Conservation (phyloP, 2,329 filamentous ascomycete genomes). For the Pseudogymnoascus sp. region DNA sequence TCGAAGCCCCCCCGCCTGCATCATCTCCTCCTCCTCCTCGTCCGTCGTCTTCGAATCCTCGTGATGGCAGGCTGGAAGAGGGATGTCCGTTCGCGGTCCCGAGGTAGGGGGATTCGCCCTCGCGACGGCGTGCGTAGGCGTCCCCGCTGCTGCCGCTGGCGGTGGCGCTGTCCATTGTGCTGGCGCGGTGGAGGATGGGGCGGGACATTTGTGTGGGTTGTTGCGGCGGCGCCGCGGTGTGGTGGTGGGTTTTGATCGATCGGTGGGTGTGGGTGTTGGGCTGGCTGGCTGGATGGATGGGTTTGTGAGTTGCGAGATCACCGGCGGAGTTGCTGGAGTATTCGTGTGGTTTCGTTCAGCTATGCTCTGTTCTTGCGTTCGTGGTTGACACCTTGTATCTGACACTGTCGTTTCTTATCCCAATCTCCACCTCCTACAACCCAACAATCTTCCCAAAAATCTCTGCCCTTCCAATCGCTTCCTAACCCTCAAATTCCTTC, state of each 20-base stretch:
- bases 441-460: neutral
- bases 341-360: neutral
- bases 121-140: neutral
- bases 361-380: neutral
- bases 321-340: neutral
- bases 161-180: neutral
- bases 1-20: neutral
- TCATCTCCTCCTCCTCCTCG: neutral
- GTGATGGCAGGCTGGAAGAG: neutral
- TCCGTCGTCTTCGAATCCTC: neutral
- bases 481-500: neutral
- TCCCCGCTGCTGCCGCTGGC: neutral
- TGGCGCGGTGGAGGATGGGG: neutral
- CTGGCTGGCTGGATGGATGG: neutral
- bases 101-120: neutral
- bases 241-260: neutral
- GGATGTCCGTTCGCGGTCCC: neutral
- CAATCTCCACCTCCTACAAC: neutral
- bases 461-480: neutral
- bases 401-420: neutral
- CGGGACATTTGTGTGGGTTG: conserved; percentile 22
- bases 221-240: neutral
- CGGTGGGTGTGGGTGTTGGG: neutral
- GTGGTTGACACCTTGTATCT: neutral
- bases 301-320: neutral